Base-by-base conservation (phyloP, 306 rosid genomes). In the Sphenostylis stenocarpa region DNA sequence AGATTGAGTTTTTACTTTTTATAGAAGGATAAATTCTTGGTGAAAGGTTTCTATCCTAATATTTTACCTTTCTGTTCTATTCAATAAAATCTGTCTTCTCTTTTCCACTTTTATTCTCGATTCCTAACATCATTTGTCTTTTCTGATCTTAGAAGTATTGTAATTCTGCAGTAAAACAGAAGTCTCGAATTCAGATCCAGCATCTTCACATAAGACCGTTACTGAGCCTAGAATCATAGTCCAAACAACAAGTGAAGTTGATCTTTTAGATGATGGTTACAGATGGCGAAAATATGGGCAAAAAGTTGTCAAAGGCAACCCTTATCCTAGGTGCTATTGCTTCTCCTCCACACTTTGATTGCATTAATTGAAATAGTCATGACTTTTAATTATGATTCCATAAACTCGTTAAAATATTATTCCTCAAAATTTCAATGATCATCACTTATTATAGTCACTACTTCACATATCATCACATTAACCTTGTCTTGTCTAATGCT, bases 201-300 rank as follows among this genome's bases (percentile, higher is more conserved):
- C 88, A 41, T 84, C 89, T 74, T 87, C 98, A 21, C 94, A 89
- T 67, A 88, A 86, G 77, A 87, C 94, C 21, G 86, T 93, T 57
- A 80, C 94, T 7, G 96, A 93, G 85, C 87, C 96, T 31, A 87
- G 91, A 81, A 90, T 93, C 84, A 84, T 91, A 52, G 96, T 93
- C 82, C 96, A 93, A 88, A 93, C 96, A 24, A 93, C 93, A 28
- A 90, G 96, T 34, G 94, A 90, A 84, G 94, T 93, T 36, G 98
- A 93, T 84, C 88, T 93, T 60, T 81, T 90, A 66, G 98, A 90
- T 48, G 98, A 93, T 78, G 98, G 96, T 67, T 93, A 86, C 60
- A 77, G 94, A 83, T 93, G 98, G 98, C 86, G 96, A 23, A 93
- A 93, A 80, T 93, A 93, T 60, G 96, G 94, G 34, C 96, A 90